These are phyloP conservation scores for Alternaria solani DNA, from an alignment of 2,329 filamentous ascomycete genomes.

Conservation along the genomic window DNA sequence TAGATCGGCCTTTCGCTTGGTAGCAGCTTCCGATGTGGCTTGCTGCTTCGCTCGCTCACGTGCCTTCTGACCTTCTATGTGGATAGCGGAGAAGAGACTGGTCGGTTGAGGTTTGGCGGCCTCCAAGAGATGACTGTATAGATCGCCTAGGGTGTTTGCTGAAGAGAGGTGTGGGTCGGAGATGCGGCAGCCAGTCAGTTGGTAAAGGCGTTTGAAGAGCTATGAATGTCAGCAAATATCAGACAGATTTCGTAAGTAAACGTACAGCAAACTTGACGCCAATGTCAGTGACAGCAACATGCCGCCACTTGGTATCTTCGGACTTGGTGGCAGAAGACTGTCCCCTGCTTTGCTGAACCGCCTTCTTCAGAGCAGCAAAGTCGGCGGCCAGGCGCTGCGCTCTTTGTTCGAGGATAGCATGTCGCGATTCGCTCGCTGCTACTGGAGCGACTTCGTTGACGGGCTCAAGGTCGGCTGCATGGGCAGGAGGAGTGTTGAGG, in stretches of 20 bases:
- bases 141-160: conserved; percentile 46
- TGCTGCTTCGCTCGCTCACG: conserved; percentile 25
- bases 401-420: conserved; percentile 25
- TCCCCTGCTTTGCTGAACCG: conserved; percentile 20
- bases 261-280: conserved; percentile 50
- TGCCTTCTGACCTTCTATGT: conserved; percentile 33
- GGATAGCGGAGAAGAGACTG: conserved; percentile 70
- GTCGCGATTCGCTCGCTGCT: conserved; percentile 12
- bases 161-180: conserved; percentile 71
- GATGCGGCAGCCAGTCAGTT: conserved; percentile 79
- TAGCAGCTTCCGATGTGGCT: neutral
- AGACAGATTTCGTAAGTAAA: neutral
- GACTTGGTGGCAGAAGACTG: conserved; percentile 12
- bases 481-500: neutral
- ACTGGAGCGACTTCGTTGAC: conserved; percentile 9
- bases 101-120: conserved; percentile 53
- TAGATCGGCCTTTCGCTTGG: conserved; percentile 24
- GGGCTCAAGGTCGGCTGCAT: conserved; percentile 8
- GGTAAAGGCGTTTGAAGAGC: conserved; percentile 81
- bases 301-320: conserved; percentile 35
- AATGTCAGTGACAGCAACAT: conserved; percentile 38
- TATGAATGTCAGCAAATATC: conserved; percentile 51
- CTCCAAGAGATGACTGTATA: conserved; percentile 48
- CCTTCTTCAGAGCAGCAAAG: conserved; percentile 24
- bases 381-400: conserved; percentile 23